Conservation (phyloP, 345 rosid species). For the Pistacia vera region DNA sequence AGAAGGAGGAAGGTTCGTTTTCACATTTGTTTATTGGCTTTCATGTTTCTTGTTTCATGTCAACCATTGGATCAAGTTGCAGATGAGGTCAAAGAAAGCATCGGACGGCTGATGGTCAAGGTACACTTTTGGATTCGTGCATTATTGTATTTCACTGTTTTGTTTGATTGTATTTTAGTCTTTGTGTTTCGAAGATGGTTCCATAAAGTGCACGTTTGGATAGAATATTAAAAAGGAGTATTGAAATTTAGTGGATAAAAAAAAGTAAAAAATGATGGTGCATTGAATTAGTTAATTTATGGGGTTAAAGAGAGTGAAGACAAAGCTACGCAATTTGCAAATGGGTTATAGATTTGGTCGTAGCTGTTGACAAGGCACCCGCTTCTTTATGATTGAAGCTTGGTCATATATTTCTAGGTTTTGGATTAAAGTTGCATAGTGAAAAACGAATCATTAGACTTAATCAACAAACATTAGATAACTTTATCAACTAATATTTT, state of each 20-base stretch:
- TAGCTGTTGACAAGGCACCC: background rate
- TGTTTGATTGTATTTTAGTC: background rate
- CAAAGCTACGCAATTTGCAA: background rate
- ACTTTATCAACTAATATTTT: no score
- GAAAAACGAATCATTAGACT: background rate
- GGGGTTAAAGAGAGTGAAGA: background rate
- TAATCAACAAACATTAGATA: background rate
- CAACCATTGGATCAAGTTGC: constrained; percentile 15
- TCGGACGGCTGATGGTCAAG: constrained; percentile 8
- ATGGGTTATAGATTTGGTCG: constrained; percentile 17
- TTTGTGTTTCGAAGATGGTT: background rate
- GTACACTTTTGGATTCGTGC: background rate
- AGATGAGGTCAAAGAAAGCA: background rate
- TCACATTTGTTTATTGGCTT: background rate
- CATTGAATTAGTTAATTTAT: background rate
- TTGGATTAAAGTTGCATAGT: constrained; percentile 1
- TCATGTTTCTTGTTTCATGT: background rate
- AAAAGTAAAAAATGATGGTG: background rate
- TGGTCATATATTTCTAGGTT: background rate
- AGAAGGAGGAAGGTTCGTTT: constrained; percentile 16
- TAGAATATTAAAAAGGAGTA: background rate
- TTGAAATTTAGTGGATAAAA: background rate
- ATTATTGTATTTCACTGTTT: background rate
- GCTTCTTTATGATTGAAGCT: background rate
- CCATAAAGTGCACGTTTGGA: background rate